phyloP scores from a whole-genome alignment of 108 stramenopile genomes.

The Pelagomonas calceolata region DNA sequence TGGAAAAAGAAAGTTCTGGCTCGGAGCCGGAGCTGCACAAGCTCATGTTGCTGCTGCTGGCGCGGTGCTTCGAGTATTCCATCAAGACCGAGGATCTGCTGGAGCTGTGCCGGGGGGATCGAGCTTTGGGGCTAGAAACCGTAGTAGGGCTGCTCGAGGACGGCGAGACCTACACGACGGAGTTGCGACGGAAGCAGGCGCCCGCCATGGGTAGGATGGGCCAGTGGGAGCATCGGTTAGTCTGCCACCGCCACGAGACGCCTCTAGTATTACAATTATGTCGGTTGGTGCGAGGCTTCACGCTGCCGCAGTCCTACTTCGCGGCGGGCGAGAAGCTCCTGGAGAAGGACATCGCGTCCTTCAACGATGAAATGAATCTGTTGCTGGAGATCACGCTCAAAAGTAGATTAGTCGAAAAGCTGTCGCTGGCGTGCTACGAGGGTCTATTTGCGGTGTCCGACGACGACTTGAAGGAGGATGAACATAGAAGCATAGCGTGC shows the following conservation, averaged over 20 bases:
- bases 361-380: constrained; percentile 35
- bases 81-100: constrained; percentile 46
- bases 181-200: constrained; percentile 35
- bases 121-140: constrained; percentile 30
- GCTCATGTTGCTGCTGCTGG: constrained; percentile 42
- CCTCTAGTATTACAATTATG: constrained; percentile 45
- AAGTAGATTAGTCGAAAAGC: constrained; percentile 40
- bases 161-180: constrained; percentile 45
- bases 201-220: constrained; percentile 29
- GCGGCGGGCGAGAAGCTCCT: no score
- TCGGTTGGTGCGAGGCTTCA: constrained; percentile 41
- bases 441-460: constrained; percentile 25
- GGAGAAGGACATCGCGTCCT: constrained; percentile 19
- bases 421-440: constrained; percentile 34
- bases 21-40: constrained; percentile 45
- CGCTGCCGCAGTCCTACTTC: constrained; percentile 17
- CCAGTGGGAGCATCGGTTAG: constrained; percentile 49
- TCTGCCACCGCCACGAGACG: constrained; percentile 39
- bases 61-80: constrained; percentile 33
- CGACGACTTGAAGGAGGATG: constrained; percentile 17
- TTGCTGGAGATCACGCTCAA: constrained; percentile 36
- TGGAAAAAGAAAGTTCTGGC: constrained; percentile 11
- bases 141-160: constrained; percentile 22
- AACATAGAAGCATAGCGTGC: constrained; percentile 24
- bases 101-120: constrained; percentile 36